Percentiles rank a stretch among this genome's conserved stretches.
Conservation (phyloP, 176 grass and related monocot genomes). For the Ensete ventricosum region DNA sequence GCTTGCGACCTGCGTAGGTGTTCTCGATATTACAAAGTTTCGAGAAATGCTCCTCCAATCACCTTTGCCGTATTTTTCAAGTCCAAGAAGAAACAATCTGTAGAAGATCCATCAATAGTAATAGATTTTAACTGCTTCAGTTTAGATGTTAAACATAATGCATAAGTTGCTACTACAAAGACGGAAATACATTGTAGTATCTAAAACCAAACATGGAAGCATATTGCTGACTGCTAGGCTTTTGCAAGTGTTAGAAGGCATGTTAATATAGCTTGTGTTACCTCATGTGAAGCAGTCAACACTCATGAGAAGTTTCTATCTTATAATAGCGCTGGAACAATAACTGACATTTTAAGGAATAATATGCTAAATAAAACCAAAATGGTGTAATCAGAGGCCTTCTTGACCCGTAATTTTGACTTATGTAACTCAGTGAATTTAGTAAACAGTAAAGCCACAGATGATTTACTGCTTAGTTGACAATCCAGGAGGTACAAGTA, state of each 20-base stretch:
- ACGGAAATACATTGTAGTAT: no score
- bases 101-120: conserved; percentile 18
- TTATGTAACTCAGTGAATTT: neutral
- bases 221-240: neutral
- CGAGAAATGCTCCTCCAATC: conserved; percentile 96
- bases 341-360: neutral
- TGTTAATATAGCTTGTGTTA: neutral
- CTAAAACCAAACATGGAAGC: neutral
- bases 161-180: no score
- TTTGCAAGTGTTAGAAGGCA: neutral
- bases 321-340: neutral
- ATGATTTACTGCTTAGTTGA: neutral
- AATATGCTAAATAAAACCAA: neutral
- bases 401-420: neutral
- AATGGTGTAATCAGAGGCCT: neutral
- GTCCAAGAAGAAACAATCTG: conserved; percentile 90
- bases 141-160: no score
- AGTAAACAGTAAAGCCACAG: neutral
- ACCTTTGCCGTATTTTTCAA: conserved; percentile 95
- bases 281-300: neutral
- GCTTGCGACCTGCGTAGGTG: conserved; percentile 87
- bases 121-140: neutral
- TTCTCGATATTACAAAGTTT: conserved; percentile 96
- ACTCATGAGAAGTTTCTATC: neutral
- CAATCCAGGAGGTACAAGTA: neutral